A percentile compares a stretch with the other conserved stretches of the same genome.
These are phyloP conservation scores for Diplodia intermedia DNA, from an alignment of 2,329 filamentous ascomycete genomes.

Conservation along the genomic window DNA sequence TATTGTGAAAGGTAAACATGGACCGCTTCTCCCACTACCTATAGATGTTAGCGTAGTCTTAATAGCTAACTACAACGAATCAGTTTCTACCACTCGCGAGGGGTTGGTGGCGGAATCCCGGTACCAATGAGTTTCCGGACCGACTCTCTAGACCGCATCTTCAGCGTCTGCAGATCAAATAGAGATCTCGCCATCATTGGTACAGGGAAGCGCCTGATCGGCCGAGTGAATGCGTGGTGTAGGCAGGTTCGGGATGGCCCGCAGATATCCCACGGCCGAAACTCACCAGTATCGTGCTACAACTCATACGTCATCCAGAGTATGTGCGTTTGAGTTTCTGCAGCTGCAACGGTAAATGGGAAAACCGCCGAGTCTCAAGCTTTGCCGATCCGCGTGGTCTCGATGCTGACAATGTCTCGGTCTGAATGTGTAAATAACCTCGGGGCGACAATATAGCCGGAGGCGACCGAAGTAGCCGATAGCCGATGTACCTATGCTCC, in stretches of 20 bases:
- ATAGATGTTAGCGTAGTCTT: no score
- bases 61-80: no score
- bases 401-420: not conserved
- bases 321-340: not conserved
- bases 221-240: not conserved
- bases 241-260: not conserved
- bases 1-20: no score
- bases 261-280: constrained; percentile 19
- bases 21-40: no score
- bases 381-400: not conserved
- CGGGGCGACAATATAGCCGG: not conserved
- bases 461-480: not conserved
- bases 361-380: not conserved
- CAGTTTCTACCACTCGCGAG: no score
- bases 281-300: not conserved
- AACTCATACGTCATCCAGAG: not conserved
- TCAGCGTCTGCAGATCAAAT: not conserved
- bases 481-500: not conserved
- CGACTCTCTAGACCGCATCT: not conserved
- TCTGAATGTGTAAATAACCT: not conserved
- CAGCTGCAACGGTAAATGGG: not conserved
- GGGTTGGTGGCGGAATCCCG: no score
- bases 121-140: not conserved
- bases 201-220: not conserved
- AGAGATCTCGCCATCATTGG: not conserved